Percentiles rank a stretch among this genome's conserved stretches.
Evolutionary conservation across 257 asterid genomes (phyloP).

Genomic region (Plantago elongata): DNA sequence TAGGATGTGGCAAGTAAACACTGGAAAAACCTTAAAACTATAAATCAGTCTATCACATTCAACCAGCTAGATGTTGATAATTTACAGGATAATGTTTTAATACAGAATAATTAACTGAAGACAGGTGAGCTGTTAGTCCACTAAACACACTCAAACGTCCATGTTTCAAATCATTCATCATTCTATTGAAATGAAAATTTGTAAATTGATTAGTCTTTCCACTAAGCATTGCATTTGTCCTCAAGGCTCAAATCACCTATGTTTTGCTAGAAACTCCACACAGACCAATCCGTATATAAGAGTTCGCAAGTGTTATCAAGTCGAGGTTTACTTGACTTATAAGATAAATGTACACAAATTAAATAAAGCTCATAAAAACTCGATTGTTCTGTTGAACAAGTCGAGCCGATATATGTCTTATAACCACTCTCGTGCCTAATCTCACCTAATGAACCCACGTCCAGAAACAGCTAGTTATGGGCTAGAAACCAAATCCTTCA

Average conservation of each 20-base stretch:
- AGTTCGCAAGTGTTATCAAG: no score
- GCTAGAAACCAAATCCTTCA: slow-evolving; percentile 6
- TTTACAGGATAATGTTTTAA: background rate
- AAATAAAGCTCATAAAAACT: no score
- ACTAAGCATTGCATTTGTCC: background rate
- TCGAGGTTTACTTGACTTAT: no score
- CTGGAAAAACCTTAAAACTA: no score
- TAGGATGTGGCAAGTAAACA: no score
- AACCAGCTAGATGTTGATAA: slow-evolving; percentile 1
- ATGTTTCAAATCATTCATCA: background rate
- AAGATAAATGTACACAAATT: no score
- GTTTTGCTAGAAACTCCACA: no score
- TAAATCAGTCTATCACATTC: background rate
- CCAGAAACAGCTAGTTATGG: slow-evolving; percentile 16
- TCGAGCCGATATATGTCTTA: no score
- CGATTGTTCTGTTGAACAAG: no score
- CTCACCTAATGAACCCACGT: slow-evolving; percentile 19
- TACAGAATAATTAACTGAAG: background rate
- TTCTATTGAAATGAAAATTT: background rate
- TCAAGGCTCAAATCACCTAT: no score
- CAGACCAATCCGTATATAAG: no score
- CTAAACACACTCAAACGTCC: background rate
- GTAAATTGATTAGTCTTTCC: background rate
- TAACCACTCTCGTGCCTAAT: slow-evolving; percentile 15
- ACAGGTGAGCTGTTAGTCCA: slow-evolving; percentile 5